Evolutionary conservation across 768 basidiomycete species (phyloP).

Genomic region (Boletus pseudo-olivaceus): DNA sequence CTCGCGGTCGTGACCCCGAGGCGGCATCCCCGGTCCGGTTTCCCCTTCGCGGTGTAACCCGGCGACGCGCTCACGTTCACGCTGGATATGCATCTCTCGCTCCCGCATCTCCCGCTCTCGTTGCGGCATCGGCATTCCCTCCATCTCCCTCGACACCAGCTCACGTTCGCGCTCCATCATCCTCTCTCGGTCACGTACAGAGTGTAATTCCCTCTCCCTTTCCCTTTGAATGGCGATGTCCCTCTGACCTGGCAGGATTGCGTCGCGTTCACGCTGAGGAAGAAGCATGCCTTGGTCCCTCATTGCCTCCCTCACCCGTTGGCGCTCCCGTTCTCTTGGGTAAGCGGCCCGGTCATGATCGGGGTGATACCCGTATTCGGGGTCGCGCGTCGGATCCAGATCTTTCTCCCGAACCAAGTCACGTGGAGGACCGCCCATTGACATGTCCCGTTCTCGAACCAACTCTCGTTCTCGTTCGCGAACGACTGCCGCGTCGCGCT

Average conservation of each 20-base stretch:
- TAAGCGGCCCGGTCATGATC: conserved; percentile 22
- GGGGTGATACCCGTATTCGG: conserved; percentile 21
- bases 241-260: conserved; percentile 13
- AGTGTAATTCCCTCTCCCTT: conserved; percentile 20
- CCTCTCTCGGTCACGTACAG: conserved; percentile 22
- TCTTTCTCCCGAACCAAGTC: conserved; percentile 25
- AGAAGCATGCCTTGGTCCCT: conserved; percentile 19
- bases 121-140: conserved; percentile 17
- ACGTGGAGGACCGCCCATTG: conserved; percentile 22
- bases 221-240: conserved; percentile 25
- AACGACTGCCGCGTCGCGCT: conserved; percentile 14
- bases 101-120: conserved; percentile 28
- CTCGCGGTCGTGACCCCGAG: conserved; percentile 27
- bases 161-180: conserved; percentile 25
- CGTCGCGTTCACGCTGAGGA: conserved; percentile 26
- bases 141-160: conserved; percentile 21
- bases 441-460: conserved; percentile 22
- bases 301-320: conserved; percentile 14
- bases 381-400: conserved; percentile 22
- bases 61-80: conserved; percentile 26
- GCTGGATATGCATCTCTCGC: conserved; percentile 27
- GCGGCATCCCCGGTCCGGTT: conserved; percentile 22
- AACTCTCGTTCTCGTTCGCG: conserved; percentile 27
- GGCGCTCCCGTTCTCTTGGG: conserved; percentile 25
- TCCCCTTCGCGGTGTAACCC: conserved; percentile 23